Conservation (phyloP, 1,139 yeast genomes). For the Blastobotrys buckinghamii region DNA sequence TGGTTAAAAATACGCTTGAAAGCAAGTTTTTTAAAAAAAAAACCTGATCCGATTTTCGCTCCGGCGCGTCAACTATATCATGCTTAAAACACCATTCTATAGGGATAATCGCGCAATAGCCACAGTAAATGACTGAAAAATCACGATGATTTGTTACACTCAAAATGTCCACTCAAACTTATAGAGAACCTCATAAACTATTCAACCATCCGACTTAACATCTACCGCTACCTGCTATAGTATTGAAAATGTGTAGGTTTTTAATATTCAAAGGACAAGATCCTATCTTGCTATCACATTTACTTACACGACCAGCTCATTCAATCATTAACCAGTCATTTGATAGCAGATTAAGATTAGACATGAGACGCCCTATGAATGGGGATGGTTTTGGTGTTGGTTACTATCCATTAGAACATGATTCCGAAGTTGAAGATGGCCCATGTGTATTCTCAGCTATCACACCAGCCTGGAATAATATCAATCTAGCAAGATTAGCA, state of each 20-base stretch:
- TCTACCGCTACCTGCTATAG: no score
- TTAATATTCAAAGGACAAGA: slow-evolving; percentile 57
- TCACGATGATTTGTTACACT: no score
- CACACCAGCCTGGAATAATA: slow-evolving; percentile 92
- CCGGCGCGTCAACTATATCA: no score
- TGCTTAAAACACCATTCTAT: no score
- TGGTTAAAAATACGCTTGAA: no score
- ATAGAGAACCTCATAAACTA: no score
- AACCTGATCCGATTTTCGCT: no score
- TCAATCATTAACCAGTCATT: slow-evolving; percentile 94
- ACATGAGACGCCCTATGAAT: slow-evolving; percentile 83
- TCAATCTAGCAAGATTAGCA: slow-evolving; percentile 77
- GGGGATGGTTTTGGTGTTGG: slow-evolving; percentile 99
- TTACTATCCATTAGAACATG: slow-evolving; percentile 54
- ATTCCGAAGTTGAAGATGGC: slow-evolving; percentile 48
- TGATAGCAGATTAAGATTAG: slow-evolving; percentile 82
- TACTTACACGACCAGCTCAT: slow-evolving; percentile 92
- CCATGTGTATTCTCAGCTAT: slow-evolving; percentile 89
- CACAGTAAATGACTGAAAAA: no score
- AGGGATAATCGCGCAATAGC: no score
- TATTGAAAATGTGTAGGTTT: slow-evolving; percentile 50
- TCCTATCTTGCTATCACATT: slow-evolving; percentile 77
- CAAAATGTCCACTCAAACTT: no score
- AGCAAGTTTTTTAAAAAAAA: no score
- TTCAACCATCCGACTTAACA: no score